Evolutionary conservation across 192 early-diverging fungal genomes (phyloP), one percentile per base, ranked within the genome.

Genomic region (Geranomyces variabilis): DNA sequence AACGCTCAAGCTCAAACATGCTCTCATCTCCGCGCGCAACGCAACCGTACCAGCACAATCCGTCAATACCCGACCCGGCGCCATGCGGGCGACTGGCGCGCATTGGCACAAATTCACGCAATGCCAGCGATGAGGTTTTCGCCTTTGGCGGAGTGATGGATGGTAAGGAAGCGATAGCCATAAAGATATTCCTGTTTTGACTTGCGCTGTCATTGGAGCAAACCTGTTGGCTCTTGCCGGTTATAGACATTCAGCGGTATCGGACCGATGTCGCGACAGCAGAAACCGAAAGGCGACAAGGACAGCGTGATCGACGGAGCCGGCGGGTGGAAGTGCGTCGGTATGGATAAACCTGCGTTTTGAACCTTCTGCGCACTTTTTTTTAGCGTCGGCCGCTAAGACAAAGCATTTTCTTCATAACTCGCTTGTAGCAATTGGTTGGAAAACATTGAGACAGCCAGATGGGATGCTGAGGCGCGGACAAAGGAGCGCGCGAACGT

Each of bases 91-190:
- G 77, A 36, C 19, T 72, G 3, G 45, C 31, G 24, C 43, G 77
- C 12, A 74, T 79, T 24, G 77, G 77, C 5, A 69, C 17, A 13
- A 81, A 81, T 56, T 57, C 70, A 17, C 69, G 79, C 47, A 81
- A 81, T 77, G 21, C 14, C 15, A 80, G 78, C 64, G 67, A 67
- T 75, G 45, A 64, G 28, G 76, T 81, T 15, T 81, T 81, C 61
- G 53, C 71, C 22, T 81, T 81, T 58, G 80, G 80, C 14, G 75
- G 78, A 44, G 36, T 30, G 14, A 24, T 74, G 43, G 80, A 74
- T 53, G 72, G 55, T 69, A 58, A 29, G 34, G n/a, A n/a, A n/a
- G n/a, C n/a, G 57, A 43, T 34, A 57, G 77, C 72, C n/a, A 29
- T 22, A 8, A 22, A 31, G 15, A 14, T n/a, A 13, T n/a, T n/a